Evolutionary conservation across 1,284 basidiomycete species (phyloP).

Genomic region (Ustilago bromivora): DNA sequence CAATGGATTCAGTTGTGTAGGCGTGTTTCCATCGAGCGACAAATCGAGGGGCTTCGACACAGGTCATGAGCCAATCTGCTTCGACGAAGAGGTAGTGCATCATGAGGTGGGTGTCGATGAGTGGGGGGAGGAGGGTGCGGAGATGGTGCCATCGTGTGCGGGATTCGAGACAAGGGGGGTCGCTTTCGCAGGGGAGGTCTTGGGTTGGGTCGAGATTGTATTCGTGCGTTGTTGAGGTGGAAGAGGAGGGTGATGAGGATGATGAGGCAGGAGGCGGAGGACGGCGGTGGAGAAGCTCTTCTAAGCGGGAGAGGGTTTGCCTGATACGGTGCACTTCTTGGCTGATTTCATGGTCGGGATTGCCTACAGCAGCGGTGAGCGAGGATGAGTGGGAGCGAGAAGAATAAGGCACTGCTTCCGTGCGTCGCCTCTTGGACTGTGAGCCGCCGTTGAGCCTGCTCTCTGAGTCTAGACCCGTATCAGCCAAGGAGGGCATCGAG

Average conservation of each 20-base stretch:
- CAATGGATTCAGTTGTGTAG: constrained; percentile 29
- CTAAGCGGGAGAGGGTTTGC: constrained; percentile 28
- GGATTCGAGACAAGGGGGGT: constrained; percentile 20
- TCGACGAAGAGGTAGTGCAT: constrained; percentile 33
- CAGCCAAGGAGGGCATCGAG: constrained; percentile 1
- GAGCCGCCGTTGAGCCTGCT: neutral
- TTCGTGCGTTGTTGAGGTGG: neutral
- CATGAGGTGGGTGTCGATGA: constrained; percentile 37
- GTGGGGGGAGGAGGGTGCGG: constrained; percentile 24
- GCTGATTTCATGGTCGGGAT: constrained; percentile 5
- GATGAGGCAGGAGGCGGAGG: neutral
- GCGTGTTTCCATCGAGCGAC: constrained; percentile 32
- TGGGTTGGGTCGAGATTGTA: constrained; percentile 13
- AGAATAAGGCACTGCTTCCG: constrained; percentile 1
- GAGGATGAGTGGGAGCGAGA: neutral
- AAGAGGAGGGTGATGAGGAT: neutral
- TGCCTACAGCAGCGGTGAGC: neutral
- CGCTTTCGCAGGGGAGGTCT: constrained; percentile 16
- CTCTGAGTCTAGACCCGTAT: neutral
- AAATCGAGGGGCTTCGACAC: constrained; percentile 22
- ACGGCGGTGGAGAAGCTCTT: constrained; percentile 17
- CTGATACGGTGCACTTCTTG: constrained; percentile 29
- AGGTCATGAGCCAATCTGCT: constrained; percentile 34
- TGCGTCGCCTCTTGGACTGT: constrained; percentile 19
- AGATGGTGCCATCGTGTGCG: constrained; percentile 30